A percentile compares a stretch with the other conserved stretches of the same genome.
Conservation (phyloP, 1,284 basidiomycete species). For the Hemileia vastatrix region DNA sequence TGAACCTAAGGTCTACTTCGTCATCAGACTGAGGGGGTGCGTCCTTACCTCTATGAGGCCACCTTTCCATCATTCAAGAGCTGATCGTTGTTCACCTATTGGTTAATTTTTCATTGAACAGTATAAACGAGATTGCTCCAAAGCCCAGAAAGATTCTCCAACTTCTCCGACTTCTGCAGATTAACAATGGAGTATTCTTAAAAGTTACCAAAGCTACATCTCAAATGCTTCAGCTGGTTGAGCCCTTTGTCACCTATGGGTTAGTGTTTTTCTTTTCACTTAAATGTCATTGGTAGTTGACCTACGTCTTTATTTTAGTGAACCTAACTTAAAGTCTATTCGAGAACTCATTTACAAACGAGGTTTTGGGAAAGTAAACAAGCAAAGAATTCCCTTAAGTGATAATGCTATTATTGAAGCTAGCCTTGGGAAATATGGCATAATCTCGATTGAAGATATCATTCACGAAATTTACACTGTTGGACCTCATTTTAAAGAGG, state of each 20-base stretch:
- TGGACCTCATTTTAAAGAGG: conserved; percentile 99
- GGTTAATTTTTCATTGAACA: conserved; percentile 39
- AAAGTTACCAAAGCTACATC: conserved; percentile 93
- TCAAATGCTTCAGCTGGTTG: conserved; percentile 95
- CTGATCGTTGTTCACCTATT: conserved; percentile 23
- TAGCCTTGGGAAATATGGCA: conserved; percentile 84
- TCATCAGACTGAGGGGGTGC: conserved; percentile 62
- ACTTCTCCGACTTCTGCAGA: conserved; percentile 94
- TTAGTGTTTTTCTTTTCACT: background rate
- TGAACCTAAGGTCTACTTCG: conserved; percentile 96
- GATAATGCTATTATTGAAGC: conserved; percentile 92
- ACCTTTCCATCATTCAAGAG: conserved; percentile 25
- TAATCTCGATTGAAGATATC: conserved; percentile 95
- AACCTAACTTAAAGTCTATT: conserved; percentile 55
- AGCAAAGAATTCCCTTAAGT: conserved; percentile 89
- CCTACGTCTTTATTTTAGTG: background rate
- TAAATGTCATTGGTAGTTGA: background rate
- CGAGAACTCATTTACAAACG: conserved; percentile 99
- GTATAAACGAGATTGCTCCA: conserved; percentile 99
- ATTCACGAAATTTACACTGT: conserved; percentile 93
- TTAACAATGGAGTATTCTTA: conserved; percentile 99
- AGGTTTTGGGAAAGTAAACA: conserved; percentile 96
- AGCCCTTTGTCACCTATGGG: conserved; percentile 94
- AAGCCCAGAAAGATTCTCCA: conserved; percentile 99
- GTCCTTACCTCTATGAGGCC: conserved; percentile 21